Evolutionary conservation across 2,329 filamentous ascomycete species (phyloP), one percentile per base, ranked within the genome.

Genomic region (Cladobotryum protrusum): DNA sequence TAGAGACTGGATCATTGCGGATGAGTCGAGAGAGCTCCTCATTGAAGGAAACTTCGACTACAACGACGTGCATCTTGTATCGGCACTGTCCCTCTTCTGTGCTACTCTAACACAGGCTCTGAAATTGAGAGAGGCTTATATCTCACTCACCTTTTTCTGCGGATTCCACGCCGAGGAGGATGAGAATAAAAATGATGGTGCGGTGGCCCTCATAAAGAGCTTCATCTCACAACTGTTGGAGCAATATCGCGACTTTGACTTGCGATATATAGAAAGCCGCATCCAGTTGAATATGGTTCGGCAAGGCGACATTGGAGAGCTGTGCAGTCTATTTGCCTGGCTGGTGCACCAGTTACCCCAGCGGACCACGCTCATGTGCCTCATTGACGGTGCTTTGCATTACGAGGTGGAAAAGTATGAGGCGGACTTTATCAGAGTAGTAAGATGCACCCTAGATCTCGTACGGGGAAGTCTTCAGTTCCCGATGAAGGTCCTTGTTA

Each of bases 141-240:
- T 49, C 9, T 18, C 41, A 0, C 15, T 44, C 2, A 20, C 44
- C 14, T 49, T 49, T 14, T 49, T 49, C 34, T 49, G 47, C 13
- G 41, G 47, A 7, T 49, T 17, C 15, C 47, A 49, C n/a, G 34
- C 34, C 18, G 47, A 49, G 19, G 24, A 8, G 6, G 15, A 43
- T 7, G 47, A 49, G 20, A 40, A 49, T n/a, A 14, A 7, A 20
- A 49, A 39, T 11, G 18, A 43, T 9, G 47, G 47, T 13, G 19
- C 20, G 3, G n/a, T 18, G 14, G 47, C 41, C 3, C 19, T 49
- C 17, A 49, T 49, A 14, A 49, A 36, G 41, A 49, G 47, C 39
- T 37, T 49, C 5, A n/a, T 49, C 11, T 40, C 19, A 14, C 47
- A 49, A 18, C 41, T 49, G n/a, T 35, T 49, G 20, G 41, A 14